Conservation (phyloP, 768 basidiomycete genomes). For the Boletus reticulatus region DNA sequence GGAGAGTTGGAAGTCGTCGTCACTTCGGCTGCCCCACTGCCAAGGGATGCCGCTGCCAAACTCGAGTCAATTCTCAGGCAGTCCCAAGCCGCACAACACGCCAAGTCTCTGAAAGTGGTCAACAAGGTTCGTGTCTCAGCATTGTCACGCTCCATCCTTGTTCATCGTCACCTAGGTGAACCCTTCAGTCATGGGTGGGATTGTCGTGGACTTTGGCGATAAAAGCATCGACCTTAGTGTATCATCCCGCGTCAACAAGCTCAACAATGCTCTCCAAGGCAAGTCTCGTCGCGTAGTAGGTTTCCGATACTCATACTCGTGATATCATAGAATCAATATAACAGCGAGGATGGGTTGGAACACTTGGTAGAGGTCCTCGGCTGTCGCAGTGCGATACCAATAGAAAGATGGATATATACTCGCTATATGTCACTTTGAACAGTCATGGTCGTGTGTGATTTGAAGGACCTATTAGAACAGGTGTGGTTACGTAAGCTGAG, state of each 20-base stretch:
- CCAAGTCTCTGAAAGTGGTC: constrained; percentile 83
- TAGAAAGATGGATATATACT: constrained; percentile 11
- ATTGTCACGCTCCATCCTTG: neutral
- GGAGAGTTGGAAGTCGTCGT: constrained; percentile 93
- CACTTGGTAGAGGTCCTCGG: neutral
- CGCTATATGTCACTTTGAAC: neutral
- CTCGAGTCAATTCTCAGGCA: constrained; percentile 86
- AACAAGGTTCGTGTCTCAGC: constrained; percentile 71
- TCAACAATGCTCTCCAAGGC: constrained; percentile 88
- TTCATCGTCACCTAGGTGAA: constrained; percentile 62
- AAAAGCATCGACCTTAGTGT: constrained; percentile 97
- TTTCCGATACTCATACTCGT: constrained; percentile 12
- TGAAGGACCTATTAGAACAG: too few relatives aligned
- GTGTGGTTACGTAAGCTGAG: neutral
- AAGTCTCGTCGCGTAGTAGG: constrained; percentile 29
- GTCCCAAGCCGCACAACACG: constrained; percentile 79
- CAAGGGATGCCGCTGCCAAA: constrained; percentile 69
- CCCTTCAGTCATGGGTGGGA: constrained; percentile 85
- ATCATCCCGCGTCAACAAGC: constrained; percentile 89
- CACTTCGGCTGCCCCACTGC: constrained; percentile 81
- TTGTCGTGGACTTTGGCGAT: constrained; percentile 97
- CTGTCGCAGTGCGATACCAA: constrained; percentile 2
- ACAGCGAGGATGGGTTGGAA: neutral
- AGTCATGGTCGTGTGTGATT: neutral
- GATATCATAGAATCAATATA: constrained; percentile 26